phyloP scores from a whole-genome alignment of 2,329 filamentous ascomycete genomes.

The Talaromyces sp. region DNA sequence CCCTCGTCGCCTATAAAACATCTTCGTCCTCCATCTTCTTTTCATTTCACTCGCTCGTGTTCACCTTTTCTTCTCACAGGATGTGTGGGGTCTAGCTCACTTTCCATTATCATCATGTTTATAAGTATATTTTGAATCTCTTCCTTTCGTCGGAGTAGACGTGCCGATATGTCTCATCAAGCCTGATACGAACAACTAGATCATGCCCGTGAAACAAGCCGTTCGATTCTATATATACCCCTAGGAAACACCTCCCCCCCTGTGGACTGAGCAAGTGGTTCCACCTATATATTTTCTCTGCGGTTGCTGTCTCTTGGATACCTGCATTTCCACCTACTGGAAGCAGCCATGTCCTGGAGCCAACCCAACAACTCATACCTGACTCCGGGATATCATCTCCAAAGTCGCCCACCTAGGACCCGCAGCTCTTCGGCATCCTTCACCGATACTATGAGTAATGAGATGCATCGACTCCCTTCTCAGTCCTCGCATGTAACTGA shows the following conservation, averaged over 20 bases:
- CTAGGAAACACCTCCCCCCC: no score
- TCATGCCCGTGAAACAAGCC: neutral
- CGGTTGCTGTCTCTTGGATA: neutral
- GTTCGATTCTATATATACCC: neutral
- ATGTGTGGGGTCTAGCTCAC: neutral
- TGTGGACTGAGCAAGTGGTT: neutral
- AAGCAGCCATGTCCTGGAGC: neutral
- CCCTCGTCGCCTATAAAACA: neutral
- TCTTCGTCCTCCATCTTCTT: neutral
- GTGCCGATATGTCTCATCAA: neutral
- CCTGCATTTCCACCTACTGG: neutral
- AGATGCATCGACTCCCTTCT: slow-evolving; percentile 1
- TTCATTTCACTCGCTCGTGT: neutral
- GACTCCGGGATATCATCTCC: neutral
- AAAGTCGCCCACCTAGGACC: neutral
- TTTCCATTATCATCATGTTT: neutral
- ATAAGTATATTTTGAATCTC: neutral
- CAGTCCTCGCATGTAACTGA: slow-evolving; percentile 5
- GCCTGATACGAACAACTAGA: neutral
- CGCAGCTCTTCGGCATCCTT: slow-evolving; percentile 4
- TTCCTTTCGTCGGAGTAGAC: neutral
- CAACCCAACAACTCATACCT: neutral
- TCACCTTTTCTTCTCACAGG: neutral
- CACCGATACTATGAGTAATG: slow-evolving; percentile 6
- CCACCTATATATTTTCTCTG: neutral